These are phyloP conservation scores for Annulohypoxylon maeteangense DNA, from an alignment of 495 filamentous ascomycete genomes.

Conservation along the genomic window DNA sequence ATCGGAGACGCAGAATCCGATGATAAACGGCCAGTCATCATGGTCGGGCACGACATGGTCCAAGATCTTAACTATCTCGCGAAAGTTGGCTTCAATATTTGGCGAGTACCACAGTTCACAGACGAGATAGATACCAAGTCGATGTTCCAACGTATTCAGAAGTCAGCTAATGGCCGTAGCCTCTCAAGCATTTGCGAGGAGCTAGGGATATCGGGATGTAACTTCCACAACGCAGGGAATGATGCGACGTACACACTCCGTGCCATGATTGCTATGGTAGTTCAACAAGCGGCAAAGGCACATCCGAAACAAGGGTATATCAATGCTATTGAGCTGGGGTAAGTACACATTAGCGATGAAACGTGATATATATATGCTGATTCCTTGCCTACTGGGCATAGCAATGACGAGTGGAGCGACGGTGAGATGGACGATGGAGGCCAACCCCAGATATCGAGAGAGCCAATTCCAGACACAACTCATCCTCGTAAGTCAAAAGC, in stretches of 20 bases:
- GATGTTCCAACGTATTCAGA: conserved; percentile 69
- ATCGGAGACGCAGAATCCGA: conserved; percentile 42
- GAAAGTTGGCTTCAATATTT: conserved; percentile 67
- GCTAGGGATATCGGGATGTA: conserved; percentile 68
- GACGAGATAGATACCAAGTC: conserved; percentile 76
- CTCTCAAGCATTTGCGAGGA: conserved; percentile 70
- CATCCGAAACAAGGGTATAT: conserved; percentile 5
- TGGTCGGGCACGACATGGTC: conserved; percentile 80
- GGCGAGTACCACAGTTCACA: conserved; percentile 61
- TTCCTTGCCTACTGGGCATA: neutral
- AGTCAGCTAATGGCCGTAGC: conserved; percentile 59
- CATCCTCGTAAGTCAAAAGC: neutral
- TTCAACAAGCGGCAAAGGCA: conserved; percentile 51
- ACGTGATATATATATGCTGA: conserved; percentile 4
- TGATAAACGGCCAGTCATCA: conserved; percentile 69
- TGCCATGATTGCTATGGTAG: conserved; percentile 74
- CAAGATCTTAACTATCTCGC: conserved; percentile 74
- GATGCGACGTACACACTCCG: conserved; percentile 88
- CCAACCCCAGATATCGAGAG: conserved; percentile 24
- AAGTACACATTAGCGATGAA: conserved; percentile 1
- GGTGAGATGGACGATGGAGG: conserved; percentile 46
- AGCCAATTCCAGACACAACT: neutral
- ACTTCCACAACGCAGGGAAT: conserved; percentile 94
- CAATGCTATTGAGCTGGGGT: neutral
- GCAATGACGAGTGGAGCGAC: conserved; percentile 42